These are phyloP conservation scores for Pterocarpus santalinus DNA, from an alignment of 306 rosid species.

Conservation along the genomic window DNA sequence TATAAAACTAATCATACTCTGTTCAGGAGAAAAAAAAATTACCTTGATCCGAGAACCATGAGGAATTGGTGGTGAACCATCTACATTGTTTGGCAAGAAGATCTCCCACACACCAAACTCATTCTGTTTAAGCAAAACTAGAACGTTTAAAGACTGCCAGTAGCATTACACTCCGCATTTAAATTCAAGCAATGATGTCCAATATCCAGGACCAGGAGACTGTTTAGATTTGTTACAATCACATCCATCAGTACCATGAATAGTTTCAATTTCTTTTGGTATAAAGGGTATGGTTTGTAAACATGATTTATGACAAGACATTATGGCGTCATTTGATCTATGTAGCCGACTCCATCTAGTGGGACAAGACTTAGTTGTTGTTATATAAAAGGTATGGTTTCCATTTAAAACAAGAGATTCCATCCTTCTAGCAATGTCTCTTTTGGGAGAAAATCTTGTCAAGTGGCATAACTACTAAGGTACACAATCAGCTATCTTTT, in stretches of 20 bases:
- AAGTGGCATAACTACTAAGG: constrained; percentile 10
- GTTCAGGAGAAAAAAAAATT: constrained; percentile 23
- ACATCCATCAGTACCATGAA: background rate
- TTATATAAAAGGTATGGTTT: no score
- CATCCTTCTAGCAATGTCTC: background rate
- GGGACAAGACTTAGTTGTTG: no score
- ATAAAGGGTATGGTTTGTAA: no score
- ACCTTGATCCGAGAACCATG: constrained; percentile 99
- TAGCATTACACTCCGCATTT: constrained; percentile 32
- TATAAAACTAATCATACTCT: constrained; percentile 20
- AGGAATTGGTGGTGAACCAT: constrained; percentile 87
- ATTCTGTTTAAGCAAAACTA: constrained; percentile 67
- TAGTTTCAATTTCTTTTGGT: background rate
- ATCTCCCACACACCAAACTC: constrained; percentile 99
- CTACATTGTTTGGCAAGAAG: constrained; percentile 94
- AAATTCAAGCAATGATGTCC: constrained; percentile 40
- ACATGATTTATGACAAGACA: no score
- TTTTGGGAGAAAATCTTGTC: constrained; percentile 29
- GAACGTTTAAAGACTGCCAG: constrained; percentile 31
- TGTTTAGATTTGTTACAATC: constrained; percentile 20
- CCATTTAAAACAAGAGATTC: constrained; percentile 17
- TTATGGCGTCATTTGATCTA: no score
- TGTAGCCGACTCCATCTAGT: no score
- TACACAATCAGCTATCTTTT: background rate
- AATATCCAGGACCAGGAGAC: constrained; percentile 24